A percentile compares a stretch with the other conserved stretches of the same genome.
Evolutionary conservation across 2,329 filamentous ascomycete genomes (phyloP).

Genomic region (Penicillium crustosum): DNA sequence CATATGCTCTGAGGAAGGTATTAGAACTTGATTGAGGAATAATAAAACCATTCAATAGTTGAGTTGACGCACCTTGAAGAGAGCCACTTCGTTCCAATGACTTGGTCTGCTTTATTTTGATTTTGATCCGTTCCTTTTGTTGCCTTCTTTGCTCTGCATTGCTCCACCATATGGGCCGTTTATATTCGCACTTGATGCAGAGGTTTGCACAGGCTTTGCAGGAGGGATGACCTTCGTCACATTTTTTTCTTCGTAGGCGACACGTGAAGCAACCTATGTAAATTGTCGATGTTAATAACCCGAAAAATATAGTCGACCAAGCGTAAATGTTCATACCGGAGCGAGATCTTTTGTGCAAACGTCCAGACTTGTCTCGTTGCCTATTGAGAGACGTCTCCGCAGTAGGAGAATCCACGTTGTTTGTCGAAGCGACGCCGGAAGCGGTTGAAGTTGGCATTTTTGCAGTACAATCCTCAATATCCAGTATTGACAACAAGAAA

Average conservation of each 20-base stretch:
- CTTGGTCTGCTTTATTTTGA: conserved; percentile 96
- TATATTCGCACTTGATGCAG: conserved; percentile 89
- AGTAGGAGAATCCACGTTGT: not conserved
- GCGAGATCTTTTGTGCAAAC: conserved; percentile 91
- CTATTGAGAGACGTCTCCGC: not conserved
- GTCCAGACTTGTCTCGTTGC: conserved; percentile 2
- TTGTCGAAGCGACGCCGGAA: not conserved
- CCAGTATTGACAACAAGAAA: conserved; percentile 5
- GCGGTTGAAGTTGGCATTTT: conserved; percentile 11
- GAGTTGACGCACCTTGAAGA: conserved; percentile 36
- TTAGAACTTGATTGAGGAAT: not conserved
- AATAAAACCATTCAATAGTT: not conserved
- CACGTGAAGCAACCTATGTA: conserved; percentile 65
- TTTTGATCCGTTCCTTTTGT: conserved; percentile 95
- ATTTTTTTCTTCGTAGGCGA: conserved; percentile 67
- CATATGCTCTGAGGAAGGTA: not conserved
- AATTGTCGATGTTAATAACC: not conserved
- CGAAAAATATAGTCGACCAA: not conserved
- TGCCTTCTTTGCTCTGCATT: conserved; percentile 81
- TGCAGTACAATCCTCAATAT: conserved; percentile 2
- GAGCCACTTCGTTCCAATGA: conserved; percentile 77
- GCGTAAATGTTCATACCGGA: conserved; percentile 65
- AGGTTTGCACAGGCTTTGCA: conserved; percentile 69
- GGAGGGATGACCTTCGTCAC: conserved; percentile 64
- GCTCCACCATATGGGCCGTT: conserved; percentile 95